Base-by-base conservation (phyloP, 2,329 filamentous ascomycete genomes). In the Leptographium lundbergii region DNA sequence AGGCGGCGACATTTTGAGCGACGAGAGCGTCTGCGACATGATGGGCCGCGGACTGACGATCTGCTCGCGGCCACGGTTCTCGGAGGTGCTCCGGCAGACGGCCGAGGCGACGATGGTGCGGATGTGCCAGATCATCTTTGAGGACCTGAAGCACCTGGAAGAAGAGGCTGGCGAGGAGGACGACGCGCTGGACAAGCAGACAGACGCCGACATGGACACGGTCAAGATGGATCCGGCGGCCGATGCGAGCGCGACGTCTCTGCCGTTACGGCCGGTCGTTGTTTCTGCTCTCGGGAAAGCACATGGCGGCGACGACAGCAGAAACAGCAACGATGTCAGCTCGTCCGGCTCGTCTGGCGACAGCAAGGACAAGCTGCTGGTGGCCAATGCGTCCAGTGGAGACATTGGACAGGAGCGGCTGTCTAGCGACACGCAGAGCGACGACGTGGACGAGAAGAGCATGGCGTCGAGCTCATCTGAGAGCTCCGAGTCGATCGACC, bases 71-170 rank as follows among this genome's bases (percentile, higher is more conserved):
- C 84, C 89, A 59, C 84, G 92, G 59, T 85, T 97, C 62, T 96
- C 91, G 11, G 91, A 96, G 66, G 85, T 97, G 4, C 76, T 99
- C 58, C 84, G 92, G 63, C 82, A 91, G 63, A 95, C 91, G 24
- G 94, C 94, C 2, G 94, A 99, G 72, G 94, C 95, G 68, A 87
- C 91, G 58, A 96, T 99, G 91, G 89, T 97, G 53, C 89, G 90
- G 65, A 99, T 99, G 94, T 97, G 94, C 69, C 94, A 99, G 73
- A 91, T 96, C 64, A 96, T 99, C 67, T 99, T 99, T 69, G 88
- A 91, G 71, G 86, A 95, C 61, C 75, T 99, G 57, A 96, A 95
- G 71, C 85, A 91, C 63, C 76, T 97, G 9, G 89, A 95, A 66
- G 80, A 88, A 54, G 87, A 91, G 68, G 81, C 85, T 25, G 84